Evolutionary conservation across 23 red algal species (phyloP).

Genomic region (Agarophyton chilense): DNA sequence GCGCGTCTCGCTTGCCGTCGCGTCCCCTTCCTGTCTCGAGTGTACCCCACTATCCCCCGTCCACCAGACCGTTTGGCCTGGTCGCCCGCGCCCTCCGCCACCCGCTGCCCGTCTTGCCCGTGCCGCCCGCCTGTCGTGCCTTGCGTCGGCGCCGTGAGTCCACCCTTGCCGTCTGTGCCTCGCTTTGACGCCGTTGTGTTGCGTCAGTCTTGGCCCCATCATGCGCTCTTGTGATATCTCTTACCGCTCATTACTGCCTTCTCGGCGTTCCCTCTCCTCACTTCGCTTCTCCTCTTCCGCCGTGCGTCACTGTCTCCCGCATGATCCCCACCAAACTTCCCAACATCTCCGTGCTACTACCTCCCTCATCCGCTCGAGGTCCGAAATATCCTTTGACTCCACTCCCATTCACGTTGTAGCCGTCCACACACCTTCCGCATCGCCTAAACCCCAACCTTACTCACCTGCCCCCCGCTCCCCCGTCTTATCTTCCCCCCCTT

Average conservation of each 20-base stretch:
- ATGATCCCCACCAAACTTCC: neutral
- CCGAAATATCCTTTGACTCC: neutral
- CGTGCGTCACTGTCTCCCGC: neutral
- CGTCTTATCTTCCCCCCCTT: neutral
- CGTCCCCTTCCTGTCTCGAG: neutral
- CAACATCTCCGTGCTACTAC: neutral
- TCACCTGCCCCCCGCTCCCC: neutral
- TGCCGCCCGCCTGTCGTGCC: too few species aligned
- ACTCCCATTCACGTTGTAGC: constrained; percentile 1
- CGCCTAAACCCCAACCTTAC: neutral
- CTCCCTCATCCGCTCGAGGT: neutral
- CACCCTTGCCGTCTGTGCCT: too few species aligned
- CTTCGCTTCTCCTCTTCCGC: neutral
- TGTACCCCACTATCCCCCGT: neutral
- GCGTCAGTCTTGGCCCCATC: too few species aligned
- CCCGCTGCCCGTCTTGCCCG: too few species aligned
- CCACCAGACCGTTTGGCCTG: neutral
- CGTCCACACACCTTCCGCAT: neutral
- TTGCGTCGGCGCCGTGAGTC: too few species aligned
- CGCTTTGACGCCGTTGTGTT: too few species aligned
- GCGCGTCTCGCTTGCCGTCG: neutral
- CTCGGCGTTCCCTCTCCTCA: neutral
- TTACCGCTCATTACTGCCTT: neutral
- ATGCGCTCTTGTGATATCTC: neutral
- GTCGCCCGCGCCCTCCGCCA: too few species aligned